phyloP scores from a whole-genome alignment of 805 yeast species.

The Candida rishiriensis region DNA sequence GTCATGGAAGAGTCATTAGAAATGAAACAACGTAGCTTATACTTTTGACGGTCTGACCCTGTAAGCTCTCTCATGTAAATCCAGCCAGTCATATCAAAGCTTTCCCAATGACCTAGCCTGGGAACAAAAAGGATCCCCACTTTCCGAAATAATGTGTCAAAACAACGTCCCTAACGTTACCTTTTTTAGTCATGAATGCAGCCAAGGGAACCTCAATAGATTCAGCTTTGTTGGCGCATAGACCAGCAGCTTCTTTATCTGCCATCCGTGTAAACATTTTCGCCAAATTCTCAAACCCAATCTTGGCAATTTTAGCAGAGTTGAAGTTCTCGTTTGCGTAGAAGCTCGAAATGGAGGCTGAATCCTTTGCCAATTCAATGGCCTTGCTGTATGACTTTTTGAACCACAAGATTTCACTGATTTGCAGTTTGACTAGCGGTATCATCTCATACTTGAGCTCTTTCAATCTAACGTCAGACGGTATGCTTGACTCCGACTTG shows the following conservation, averaged over 20 bases:
- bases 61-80: too few species aligned
- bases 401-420: conserved; percentile 40
- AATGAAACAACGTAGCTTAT: too few species aligned
- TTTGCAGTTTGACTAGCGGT: conserved; percentile 37
- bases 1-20: too few species aligned
- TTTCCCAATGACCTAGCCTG: conserved; percentile 13
- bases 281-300: conserved; percentile 32
- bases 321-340: conserved; percentile 30
- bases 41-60: too few species aligned
- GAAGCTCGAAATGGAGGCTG: conserved; percentile 30
- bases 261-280: conserved; percentile 30
- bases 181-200: conserved; percentile 18
- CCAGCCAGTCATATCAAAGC: background rate
- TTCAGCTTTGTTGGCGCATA: conserved; percentile 23
- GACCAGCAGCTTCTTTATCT: conserved; percentile 22
- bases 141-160: conserved; percentile 31
- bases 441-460: conserved; percentile 26
- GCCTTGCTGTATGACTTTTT: conserved; percentile 31
- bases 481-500: conserved; percentile 3
- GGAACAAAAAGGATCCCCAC: conserved; percentile 32
- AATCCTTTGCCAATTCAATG: conserved; percentile 37
- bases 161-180: conserved; percentile 29
- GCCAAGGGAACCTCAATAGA: conserved; percentile 29
- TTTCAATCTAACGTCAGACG: conserved; percentile 17
- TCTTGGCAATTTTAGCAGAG: conserved; percentile 35